These are phyloP conservation scores for Neurospora sp. DNA, from an alignment of 495 filamentous ascomycete genomes.

Conservation along the genomic window DNA sequence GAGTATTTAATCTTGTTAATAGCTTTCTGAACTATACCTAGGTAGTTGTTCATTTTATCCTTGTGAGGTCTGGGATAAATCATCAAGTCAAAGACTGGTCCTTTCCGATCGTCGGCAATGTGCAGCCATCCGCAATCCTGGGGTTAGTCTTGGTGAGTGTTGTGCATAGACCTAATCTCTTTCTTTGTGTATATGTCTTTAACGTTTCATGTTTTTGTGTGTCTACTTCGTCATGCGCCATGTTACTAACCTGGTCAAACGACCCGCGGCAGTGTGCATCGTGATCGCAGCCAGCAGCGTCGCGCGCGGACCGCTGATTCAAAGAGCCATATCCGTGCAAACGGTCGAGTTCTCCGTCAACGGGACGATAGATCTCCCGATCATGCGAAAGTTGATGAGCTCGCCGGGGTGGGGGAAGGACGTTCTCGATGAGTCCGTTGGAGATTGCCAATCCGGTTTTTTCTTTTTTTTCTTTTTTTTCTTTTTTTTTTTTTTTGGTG, in stretches of 20 bases:
- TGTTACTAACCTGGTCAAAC: background rate
- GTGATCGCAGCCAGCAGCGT: background rate
- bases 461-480: background rate
- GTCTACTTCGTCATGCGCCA: background rate
- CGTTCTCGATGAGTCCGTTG: background rate
- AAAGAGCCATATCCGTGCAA: background rate
- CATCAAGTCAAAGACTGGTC: too few relatives aligned
- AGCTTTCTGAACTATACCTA: too few relatives aligned
- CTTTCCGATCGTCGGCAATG: background rate
- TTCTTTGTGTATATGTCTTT: background rate
- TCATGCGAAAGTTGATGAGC: background rate
- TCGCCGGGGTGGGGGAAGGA: background rate
- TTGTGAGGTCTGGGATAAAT: too few relatives aligned
- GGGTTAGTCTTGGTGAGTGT: background rate
- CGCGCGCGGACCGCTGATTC: background rate
- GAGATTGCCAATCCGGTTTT: background rate
- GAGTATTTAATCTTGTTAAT: too few relatives aligned
- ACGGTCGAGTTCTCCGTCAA: background rate
- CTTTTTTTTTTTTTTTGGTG: too few relatives aligned
- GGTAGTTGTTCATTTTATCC: too few relatives aligned
- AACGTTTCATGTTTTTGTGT: background rate
- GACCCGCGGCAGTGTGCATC: background rate
- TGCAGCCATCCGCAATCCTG: background rate
- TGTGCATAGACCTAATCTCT: background rate
- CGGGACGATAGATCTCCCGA: background rate